Base-by-base conservation (phyloP, 1,284 basidiomycete species). In the Meira miltonrushii region DNA sequence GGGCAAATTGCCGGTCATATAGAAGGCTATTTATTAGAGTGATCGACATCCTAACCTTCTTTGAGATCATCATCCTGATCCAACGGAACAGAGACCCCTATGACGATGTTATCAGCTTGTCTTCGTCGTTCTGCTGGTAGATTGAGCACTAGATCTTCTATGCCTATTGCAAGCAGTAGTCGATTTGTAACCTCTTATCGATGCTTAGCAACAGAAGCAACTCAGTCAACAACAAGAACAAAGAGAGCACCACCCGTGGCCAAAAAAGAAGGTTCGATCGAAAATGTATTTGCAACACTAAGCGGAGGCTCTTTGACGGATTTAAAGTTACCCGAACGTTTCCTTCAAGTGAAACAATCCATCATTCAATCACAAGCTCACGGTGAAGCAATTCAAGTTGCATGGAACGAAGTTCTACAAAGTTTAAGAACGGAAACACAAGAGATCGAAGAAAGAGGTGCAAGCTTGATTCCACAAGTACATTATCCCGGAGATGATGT, bases 201-300 rank as follows among this genome's bases (percentile, higher is more conserved):
- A 43, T 43, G 40, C 40, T 43, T 43, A 43, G 13, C 40, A 43
- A 43, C 28, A 8, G 28, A 33, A 33, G 28, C 28, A 33, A 33
- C 4, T 33, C 28, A 33, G 8, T 4, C 28, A 8, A 33, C 10
- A 2, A 43, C 40, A 43, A 43, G 13, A 15, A 19, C 40, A 43
- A 15, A 43, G 15, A 43, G 40, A 43, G 15, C 40, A 43, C 40
- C 40, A 43, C 40, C 40, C 3, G 6, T 8, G 17, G 9, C 39
- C 13, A 71, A 69, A 44, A 59, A 58, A 5, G 61, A 65, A 49
- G 70, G 70, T 15, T 65, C 69, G 21, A 71, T 72, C 38, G 68
- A 66, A 2, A 61, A 61, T 1, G 69, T 72, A 38, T 72, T 72
- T 44, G 68, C 70, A 33, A 58, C 67, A 1, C 60, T 72, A 8